These are phyloP conservation scores for Nicotiana noctiflora DNA, from an alignment of 257 asterid genomes.

Conservation along the genomic window DNA sequence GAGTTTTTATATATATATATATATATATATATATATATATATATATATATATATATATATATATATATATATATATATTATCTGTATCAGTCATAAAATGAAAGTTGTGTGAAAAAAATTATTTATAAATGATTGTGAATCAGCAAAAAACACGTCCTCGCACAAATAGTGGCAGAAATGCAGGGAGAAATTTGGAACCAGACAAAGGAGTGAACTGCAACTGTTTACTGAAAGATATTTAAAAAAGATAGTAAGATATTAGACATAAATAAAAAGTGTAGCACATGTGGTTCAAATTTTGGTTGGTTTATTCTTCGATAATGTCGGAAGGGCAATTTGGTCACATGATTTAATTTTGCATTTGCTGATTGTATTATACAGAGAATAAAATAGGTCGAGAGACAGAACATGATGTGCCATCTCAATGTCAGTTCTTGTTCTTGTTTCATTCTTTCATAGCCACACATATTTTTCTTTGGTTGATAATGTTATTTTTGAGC, in stretches of 20 bases:
- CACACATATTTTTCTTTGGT: background rate
- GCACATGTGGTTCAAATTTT: background rate
- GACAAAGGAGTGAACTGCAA: background rate
- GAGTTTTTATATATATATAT: too few species aligned
- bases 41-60: too few species aligned
- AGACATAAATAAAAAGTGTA: background rate
- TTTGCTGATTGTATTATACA: background rate
- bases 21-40: too few species aligned
- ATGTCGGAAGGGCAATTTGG: background rate
- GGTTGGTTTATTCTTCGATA: background rate
- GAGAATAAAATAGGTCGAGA: background rate
- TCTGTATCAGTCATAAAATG: too few species aligned
- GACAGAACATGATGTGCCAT: slow-evolving; percentile 12
- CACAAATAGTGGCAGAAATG: background rate
- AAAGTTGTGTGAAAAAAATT: background rate
- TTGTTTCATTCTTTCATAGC: background rate
- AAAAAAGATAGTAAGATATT: background rate
- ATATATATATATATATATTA: too few species aligned
- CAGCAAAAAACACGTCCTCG: background rate
- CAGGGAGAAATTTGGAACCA: background rate
- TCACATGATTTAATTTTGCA: background rate
- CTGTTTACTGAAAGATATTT: background rate
- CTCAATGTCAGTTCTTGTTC: background rate
- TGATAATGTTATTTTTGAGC: background rate
- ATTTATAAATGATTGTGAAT: background rate